Conservation (phyloP, 495 filamentous ascomycete genomes). For the Ramalina intermedia region DNA sequence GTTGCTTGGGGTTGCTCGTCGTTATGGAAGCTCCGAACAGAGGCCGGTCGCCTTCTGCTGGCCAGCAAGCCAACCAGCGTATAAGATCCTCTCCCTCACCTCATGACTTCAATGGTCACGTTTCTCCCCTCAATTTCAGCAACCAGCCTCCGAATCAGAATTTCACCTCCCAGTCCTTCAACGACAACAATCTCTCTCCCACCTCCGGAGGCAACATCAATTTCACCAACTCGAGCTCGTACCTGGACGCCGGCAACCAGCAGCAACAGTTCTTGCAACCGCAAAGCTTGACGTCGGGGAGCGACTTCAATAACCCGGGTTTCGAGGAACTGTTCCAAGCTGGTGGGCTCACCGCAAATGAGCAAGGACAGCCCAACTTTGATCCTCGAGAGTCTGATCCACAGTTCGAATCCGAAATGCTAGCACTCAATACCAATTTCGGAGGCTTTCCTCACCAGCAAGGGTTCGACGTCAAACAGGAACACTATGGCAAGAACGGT, state of each 20-base stretch:
- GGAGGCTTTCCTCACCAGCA: constrained; percentile 9
- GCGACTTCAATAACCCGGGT: constrained; percentile 7
- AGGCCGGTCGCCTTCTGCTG: constrained; percentile 15
- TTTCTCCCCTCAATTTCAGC: constrained; percentile 4
- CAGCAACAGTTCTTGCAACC: constrained; percentile 4
- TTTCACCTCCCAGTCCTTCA: constrained; percentile 10
- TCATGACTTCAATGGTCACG: constrained; percentile 10
- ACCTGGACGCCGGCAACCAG: constrained; percentile 10
- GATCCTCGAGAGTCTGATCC: constrained; percentile 5
- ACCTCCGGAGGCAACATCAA: constrained; percentile 4
- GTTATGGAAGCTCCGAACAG: constrained; percentile 12
- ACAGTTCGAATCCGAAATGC: constrained; percentile 8
- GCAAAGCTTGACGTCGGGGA: constrained; percentile 10
- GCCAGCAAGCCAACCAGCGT: constrained; percentile 11
- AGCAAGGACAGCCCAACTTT: constrained; percentile 6
- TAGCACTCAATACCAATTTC: constrained; percentile 6
- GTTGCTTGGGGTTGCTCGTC: background rate
- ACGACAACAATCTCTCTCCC: constrained; percentile 4
- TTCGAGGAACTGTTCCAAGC: constrained; percentile 11
- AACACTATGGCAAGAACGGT: constrained; percentile 3
- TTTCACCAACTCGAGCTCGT: constrained; percentile 10
- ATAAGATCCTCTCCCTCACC: constrained; percentile 18
- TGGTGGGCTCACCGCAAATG: constrained; percentile 4
- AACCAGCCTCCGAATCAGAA: constrained; percentile 2
- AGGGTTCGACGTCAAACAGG: constrained; percentile 8